These are phyloP conservation scores for Xylaria sp. DNA, from an alignment of 2,329 filamentous ascomycete genomes.

Conservation along the genomic window DNA sequence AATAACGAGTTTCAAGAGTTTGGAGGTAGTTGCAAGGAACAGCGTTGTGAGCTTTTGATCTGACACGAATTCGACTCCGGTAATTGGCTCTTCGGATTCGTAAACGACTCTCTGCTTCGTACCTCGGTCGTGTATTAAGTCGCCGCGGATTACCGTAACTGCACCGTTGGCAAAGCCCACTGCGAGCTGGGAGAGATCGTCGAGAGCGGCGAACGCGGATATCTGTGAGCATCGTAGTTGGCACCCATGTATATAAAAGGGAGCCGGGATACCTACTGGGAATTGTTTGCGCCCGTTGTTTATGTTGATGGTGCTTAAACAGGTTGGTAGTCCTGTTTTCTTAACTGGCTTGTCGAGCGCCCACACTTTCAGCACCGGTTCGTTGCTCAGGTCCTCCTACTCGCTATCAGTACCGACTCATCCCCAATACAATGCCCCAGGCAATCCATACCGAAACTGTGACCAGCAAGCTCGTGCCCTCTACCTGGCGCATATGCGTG, in stretches of 20 bases:
- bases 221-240: constrained; percentile 61
- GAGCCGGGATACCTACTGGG: constrained; percentile 67
- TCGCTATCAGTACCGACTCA: constrained; percentile 48
- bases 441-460: constrained; percentile 72
- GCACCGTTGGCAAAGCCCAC: constrained; percentile 96
- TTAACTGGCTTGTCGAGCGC: constrained; percentile 92
- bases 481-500: constrained; percentile 91
- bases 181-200: constrained; percentile 90
- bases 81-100: constrained; percentile 96
- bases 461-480: constrained; percentile 85
- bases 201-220: constrained; percentile 86
- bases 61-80: constrained; percentile 81
- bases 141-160: constrained; percentile 91
- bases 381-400: constrained; percentile 85
- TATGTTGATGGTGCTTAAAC: constrained; percentile 84
- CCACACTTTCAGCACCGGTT: constrained; percentile 97
- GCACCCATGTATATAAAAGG: neutral
- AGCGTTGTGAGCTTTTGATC: constrained; percentile 76
- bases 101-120: constrained; percentile 94
- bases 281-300: constrained; percentile 93
- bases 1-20: constrained; percentile 87
- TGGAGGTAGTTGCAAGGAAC: constrained; percentile 90
- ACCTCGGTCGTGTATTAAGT: constrained; percentile 93
- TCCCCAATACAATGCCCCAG: neutral
- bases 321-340: constrained; percentile 90